phyloP scores from a whole-genome alignment of 768 basidiomycete genomes.

The Collybia sordida region DNA sequence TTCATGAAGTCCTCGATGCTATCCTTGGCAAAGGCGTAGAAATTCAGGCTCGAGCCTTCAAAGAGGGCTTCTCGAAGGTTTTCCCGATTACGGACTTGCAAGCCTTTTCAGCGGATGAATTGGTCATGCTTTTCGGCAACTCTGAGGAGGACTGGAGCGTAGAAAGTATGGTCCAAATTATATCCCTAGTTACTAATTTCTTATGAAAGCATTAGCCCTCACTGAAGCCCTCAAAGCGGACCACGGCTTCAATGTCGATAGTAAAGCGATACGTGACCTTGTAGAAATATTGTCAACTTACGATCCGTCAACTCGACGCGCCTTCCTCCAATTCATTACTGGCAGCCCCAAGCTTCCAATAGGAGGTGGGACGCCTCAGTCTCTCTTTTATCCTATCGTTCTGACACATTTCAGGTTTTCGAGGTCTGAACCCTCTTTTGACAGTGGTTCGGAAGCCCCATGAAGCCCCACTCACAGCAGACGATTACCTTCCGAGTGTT shows the following conservation, averaged over 20 bases:
- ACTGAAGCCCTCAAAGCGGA: slow-evolving; percentile 93
- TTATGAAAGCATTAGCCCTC: slow-evolving; percentile 54
- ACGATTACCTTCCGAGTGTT: slow-evolving; percentile 94
- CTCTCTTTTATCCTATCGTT: neutral
- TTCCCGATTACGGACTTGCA: slow-evolving; percentile 91
- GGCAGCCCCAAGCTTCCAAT: slow-evolving; percentile 97
- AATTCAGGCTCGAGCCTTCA: slow-evolving; percentile 86
- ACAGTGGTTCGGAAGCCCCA: slow-evolving; percentile 98
- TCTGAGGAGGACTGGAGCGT: slow-evolving; percentile 96
- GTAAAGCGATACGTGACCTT: slow-evolving; percentile 85
- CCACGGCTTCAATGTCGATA: slow-evolving; percentile 96
- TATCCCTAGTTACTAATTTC: neutral
- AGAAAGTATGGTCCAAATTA: slow-evolving; percentile 65
- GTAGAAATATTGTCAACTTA: slow-evolving; percentile 86
- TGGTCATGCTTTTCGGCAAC: slow-evolving; percentile 95
- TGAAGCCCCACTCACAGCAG: slow-evolving; percentile 85
- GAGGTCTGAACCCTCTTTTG: slow-evolving; percentile 87
- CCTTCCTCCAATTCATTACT: slow-evolving; percentile 95
- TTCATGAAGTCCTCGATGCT: slow-evolving; percentile 82
- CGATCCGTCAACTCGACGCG: slow-evolving; percentile 70
- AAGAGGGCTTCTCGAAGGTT: slow-evolving; percentile 93
- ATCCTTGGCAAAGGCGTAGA: slow-evolving; percentile 81
- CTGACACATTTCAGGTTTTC: slow-evolving; percentile 64
- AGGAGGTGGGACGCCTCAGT: slow-evolving; percentile 63
- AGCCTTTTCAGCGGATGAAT: slow-evolving; percentile 91